Evolutionary conservation across 176 grass and related monocot genomes (phyloP).

Genomic region (Bolboschoenus planiculmis): DNA sequence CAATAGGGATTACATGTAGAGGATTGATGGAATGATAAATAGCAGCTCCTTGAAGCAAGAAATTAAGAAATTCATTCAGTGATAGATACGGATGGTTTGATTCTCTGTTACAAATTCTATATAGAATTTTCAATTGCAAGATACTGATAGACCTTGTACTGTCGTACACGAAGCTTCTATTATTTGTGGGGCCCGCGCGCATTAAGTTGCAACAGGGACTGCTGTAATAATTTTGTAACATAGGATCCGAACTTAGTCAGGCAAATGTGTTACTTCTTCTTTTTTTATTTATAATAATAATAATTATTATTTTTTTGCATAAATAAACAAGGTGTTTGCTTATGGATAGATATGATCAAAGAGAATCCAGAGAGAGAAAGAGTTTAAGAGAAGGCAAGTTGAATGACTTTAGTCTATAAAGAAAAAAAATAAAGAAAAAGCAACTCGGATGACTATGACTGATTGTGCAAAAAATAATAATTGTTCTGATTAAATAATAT

Average conservation of each 20-base stretch:
- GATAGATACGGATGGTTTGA: not conserved
- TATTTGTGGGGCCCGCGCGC: not conserved
- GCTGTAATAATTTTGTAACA: not conserved
- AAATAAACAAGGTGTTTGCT: not conserved
- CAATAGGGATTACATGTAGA: not conserved
- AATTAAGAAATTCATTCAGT: not conserved
- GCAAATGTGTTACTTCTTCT: not conserved
- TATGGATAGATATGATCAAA: not conserved
- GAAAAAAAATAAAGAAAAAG: not conserved
- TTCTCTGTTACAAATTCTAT: not conserved
- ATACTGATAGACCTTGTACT: not conserved
- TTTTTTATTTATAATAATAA: not conserved
- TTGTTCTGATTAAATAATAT: not conserved
- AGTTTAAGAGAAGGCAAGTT: not conserved
- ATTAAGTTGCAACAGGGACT: not conserved
- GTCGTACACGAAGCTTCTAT: not conserved
- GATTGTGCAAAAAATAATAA: not conserved
- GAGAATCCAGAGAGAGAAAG: too few species aligned
- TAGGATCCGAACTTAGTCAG: not conserved
- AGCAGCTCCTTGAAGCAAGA: not conserved
- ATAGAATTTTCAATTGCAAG: not conserved
- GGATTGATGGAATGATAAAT: too few species aligned
- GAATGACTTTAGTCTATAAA: not conserved
- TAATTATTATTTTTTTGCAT: not conserved
- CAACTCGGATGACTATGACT: not conserved